Evolutionary conservation across 2,329 filamentous ascomycete species (phyloP), one percentile per base, ranked within the genome.

Genomic region (Monosporascus ibericus): DNA sequence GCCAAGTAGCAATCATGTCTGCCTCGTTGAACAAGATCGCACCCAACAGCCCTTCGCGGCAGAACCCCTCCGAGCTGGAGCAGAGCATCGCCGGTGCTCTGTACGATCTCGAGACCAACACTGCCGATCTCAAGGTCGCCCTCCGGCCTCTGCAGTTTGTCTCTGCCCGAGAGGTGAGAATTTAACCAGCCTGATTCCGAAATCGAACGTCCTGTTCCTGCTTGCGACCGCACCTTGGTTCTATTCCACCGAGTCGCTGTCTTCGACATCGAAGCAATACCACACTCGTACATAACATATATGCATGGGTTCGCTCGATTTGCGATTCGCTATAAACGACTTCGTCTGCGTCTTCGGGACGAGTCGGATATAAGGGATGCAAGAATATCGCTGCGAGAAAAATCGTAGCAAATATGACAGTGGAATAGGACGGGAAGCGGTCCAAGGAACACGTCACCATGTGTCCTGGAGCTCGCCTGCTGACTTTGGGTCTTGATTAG

Each of bases 101-200:
- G 65, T 95, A 88, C 83, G 94, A 99, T 73, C 90, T 99, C 79
- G 94, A 99, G 90, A 92, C 86, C 82, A 96, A 96, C 87, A 96
- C 94, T 73, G 82, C 91, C 75, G 94, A 99, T 80, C 89, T 99
- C 80, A 95, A 92, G 88, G 85, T 84, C 72, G 88, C 91, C 68
- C 88, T 99, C 74, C 88, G 94, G 73, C 94, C 94, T 77, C 87
- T 99, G 79, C 94, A 99, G 85, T 92, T 99, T 79, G 90, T 95
- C 76, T 95, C 90, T 80, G 94, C 94, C 75, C 90, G 92, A 78
- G 94, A 99, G 92, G 94, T 99, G 88, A 91, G 91, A 86, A 74
- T 14, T 34, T 9, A 14, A 14, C 30, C 36, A 48, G 55, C 55
- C 55, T 59, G 54, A 59, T 52, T 49, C 52, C 48, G 47, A 50